Evolutionary conservation across 1,284 basidiomycete species (phyloP), one percentile per base, ranked within the genome.

Genomic region (Ganoderma boninense): DNA sequence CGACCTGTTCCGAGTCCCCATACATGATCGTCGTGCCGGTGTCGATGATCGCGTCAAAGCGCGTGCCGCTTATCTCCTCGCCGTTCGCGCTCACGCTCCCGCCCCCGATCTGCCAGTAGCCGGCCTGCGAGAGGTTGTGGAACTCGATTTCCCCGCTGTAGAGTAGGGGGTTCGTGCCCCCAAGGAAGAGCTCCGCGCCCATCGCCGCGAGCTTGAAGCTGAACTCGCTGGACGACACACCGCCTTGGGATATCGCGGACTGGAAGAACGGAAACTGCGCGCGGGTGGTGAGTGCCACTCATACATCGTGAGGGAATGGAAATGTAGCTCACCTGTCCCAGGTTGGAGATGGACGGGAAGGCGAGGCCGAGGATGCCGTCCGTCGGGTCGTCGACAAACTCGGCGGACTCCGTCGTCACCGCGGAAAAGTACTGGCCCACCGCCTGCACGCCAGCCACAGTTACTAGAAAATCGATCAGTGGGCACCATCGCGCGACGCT

Each of bases 171-270:
- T 87, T 81, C n/a, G 79, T 77, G 4, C 87, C 86, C 54, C 89
- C 88, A 64, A 90, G 82, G 78, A 79, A 85, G 35, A 90, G 83
- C 74, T 85, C 82, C 3, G 86, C 85, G 67, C 84, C 85, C 29
- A 78, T 77, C 32, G 75, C 74, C 11, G 82, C 79, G 73, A 89
- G 83, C 71, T 85, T 85, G 79, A 89, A 86, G 16, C 78, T 81
- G 77, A 88, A 88, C 61, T 85, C 82, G 38, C 81, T 74, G n/a
- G 78, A 69, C 4, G 77, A 71, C 16, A 85, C 80, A 26, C 74
- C 72, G 20, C 78, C 78, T 67, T 87, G 78, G 1, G 72, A 73
- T 29, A 84, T 71, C 62, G 85, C 79, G 56, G 82, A 85, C 56
- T 86, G 79, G 77, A 89, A 86, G 68, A 86, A 82, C 16, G 71